Conservation (phyloP, 495 filamentous ascomycete species). For the Neurospora pannonica region DNA sequence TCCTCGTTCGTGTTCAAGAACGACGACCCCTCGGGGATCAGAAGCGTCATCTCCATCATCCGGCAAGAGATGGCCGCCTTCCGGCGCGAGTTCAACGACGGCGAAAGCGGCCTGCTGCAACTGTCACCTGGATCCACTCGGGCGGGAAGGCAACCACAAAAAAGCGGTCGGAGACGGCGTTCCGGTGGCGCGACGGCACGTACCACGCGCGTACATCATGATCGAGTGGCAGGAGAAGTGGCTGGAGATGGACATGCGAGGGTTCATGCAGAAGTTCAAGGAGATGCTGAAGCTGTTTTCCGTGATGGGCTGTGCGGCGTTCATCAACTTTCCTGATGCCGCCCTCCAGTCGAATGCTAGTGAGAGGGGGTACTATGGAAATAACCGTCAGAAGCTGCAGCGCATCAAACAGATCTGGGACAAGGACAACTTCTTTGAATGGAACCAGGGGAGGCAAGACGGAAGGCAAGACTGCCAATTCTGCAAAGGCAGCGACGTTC, state of each 20-base stretch:
- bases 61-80: neutral
- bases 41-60: neutral
- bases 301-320: neutral
- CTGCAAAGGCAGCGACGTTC: neutral
- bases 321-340: neutral
- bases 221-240: slow-evolving; percentile 23
- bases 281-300: slow-evolving; percentile 7
- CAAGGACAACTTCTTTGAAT: neutral
- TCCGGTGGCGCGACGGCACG: slow-evolving; percentile 17
- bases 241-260: slow-evolving; percentile 15
- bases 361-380: neutral
- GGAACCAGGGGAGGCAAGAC: neutral
- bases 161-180: slow-evolving; percentile 5
- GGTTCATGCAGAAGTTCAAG: slow-evolving; percentile 12
- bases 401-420: neutral
- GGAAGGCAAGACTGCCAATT: neutral
- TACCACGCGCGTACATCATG: slow-evolving; percentile 16
- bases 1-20: slow-evolving; percentile 8
- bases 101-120: neutral
- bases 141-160: slow-evolving; percentile 7
- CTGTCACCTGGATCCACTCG: slow-evolving; percentile 4
- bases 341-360: neutral
- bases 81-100: neutral
- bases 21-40: neutral
- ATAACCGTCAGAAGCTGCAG: neutral